phyloP scores from a whole-genome alignment of 192 early-diverging fungal species.

The Coemansia sp. region DNA sequence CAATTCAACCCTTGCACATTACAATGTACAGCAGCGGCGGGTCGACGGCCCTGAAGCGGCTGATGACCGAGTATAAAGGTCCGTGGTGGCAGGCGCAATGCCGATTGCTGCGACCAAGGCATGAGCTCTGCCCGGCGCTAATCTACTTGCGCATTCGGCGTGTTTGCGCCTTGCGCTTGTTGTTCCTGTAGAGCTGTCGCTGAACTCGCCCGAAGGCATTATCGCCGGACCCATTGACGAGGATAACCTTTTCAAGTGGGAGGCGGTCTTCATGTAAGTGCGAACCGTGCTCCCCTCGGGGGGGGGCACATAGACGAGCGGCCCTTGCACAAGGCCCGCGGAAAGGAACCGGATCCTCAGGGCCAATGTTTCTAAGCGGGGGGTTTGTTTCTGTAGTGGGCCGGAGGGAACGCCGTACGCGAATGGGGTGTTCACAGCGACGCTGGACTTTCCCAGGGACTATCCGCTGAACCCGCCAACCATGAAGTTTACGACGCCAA shows the following conservation, averaged over 20 bases:
- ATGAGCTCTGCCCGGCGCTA: background rate
- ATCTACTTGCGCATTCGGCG: background rate
- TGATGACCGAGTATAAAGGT: conserved; percentile 93
- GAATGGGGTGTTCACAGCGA: conserved; percentile 88
- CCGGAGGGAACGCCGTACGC: conserved; percentile 93
- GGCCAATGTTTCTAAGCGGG: too few species aligned
- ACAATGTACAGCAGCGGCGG: conserved; percentile 53
- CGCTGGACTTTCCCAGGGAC: conserved; percentile 82
- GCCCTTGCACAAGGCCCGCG: too few species aligned
- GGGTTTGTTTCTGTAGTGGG: conserved; percentile 57
- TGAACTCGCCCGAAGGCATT: conserved; percentile 90
- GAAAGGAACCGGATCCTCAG: too few species aligned
- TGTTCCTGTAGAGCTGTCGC: conserved; percentile 63
- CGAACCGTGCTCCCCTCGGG: too few species aligned
- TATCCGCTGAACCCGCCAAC: conserved; percentile 92
- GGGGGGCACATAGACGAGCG: too few species aligned
- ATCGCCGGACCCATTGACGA: conserved; percentile 77
- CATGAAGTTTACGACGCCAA: conserved; percentile 94
- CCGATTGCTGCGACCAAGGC: background rate
- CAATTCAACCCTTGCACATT: background rate
- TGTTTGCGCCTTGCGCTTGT: background rate
- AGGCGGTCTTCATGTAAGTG: conserved; percentile 35
- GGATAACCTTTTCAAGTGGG: conserved; percentile 54
- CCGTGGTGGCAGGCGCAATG: background rate
- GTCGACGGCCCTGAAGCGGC: conserved; percentile 76